These are phyloP conservation scores for Colletotrichum shisoi DNA, from an alignment of 2,329 filamentous ascomycete genomes.

Conservation along the genomic window DNA sequence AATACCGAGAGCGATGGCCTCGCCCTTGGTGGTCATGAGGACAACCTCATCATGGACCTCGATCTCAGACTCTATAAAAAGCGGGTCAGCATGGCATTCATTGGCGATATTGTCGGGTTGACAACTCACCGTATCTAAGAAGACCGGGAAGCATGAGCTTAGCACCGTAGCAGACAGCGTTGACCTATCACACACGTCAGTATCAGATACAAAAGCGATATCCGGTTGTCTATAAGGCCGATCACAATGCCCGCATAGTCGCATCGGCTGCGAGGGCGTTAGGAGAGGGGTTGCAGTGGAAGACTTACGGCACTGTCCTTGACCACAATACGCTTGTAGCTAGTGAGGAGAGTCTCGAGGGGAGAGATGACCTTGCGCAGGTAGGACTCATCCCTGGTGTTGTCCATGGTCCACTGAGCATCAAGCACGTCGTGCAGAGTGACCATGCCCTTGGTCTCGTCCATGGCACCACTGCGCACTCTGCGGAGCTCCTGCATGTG, in stretches of 20 bases:
- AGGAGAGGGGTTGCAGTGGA: slow-evolving; percentile 24
- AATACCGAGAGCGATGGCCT: slow-evolving; percentile 95
- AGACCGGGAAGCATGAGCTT: slow-evolving; percentile 99
- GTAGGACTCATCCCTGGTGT: slow-evolving; percentile 87
- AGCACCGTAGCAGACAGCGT: slow-evolving; percentile 97
- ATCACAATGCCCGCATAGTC: slow-evolving; percentile 24
- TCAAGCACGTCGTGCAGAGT: slow-evolving; percentile 96
- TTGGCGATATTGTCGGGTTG: slow-evolving; percentile 30
- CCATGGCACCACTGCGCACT: slow-evolving; percentile 94
- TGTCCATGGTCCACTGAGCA: slow-evolving; percentile 95
- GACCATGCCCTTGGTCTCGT: slow-evolving; percentile 86
- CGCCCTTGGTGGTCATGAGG: slow-evolving; percentile 98
- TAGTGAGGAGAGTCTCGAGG: slow-evolving; percentile 87
- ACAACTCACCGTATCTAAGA: slow-evolving; percentile 78
- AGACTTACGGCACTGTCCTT: slow-evolving; percentile 77
- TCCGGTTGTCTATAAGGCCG: slow-evolving; percentile 1
- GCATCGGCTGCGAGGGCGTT: slow-evolving; percentile 24
- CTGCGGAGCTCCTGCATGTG: slow-evolving; percentile 98
- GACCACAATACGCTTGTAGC: slow-evolving; percentile 96
- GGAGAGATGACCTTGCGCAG: slow-evolving; percentile 90
- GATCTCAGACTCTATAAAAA: slow-evolving; percentile 77
- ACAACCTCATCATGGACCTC: slow-evolving; percentile 97
- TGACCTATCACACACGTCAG: slow-evolving; percentile 61
- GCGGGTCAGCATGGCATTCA: slow-evolving; percentile 43
- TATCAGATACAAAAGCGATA: slow-evolving; percentile 13